A percentile compares a stretch with the other conserved stretches of the same genome.
phyloP scores from a whole-genome alignment of 805 yeast species.

The Suhomyces pyralidae region DNA sequence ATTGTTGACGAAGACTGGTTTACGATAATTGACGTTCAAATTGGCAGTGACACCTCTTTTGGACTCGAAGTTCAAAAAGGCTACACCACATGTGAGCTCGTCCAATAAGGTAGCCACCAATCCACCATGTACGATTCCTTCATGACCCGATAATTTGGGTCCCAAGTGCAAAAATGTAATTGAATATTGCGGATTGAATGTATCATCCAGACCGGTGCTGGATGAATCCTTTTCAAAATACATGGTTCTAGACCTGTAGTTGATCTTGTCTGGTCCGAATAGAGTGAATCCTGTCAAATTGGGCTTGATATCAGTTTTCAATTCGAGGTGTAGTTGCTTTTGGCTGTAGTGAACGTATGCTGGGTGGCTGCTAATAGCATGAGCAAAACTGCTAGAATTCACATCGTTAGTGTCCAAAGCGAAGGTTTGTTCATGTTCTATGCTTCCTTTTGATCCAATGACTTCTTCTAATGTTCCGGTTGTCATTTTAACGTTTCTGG shows the following conservation, averaged over 20 bases:
- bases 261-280: conserved; percentile 32
- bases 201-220: conserved; percentile 11
- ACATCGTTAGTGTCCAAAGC: neutral
- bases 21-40: conserved; percentile 38
- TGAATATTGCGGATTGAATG: conserved; percentile 14
- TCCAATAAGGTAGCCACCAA: conserved; percentile 41
- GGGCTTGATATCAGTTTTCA: conserved; percentile 30
- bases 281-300: conserved; percentile 36
- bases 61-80: conserved; percentile 39
- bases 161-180: conserved; percentile 42
- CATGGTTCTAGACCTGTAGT: conserved; percentile 29
- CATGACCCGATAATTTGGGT: conserved; percentile 36
- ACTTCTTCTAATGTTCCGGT: neutral
- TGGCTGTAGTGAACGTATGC: neutral
- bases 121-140: conserved; percentile 43
- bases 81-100: conserved; percentile 42
- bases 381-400: neutral
- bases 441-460: neutral
- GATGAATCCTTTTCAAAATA: conserved; percentile 18
- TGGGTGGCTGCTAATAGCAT: neutral
- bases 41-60: conserved; percentile 44
- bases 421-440: neutral
- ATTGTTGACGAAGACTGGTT: conserved; percentile 33
- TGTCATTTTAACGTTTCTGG: neutral
- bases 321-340: neutral